phyloP scores from a whole-genome alignment of 129 eudicot species.

The Flaveria ramosissima region DNA sequence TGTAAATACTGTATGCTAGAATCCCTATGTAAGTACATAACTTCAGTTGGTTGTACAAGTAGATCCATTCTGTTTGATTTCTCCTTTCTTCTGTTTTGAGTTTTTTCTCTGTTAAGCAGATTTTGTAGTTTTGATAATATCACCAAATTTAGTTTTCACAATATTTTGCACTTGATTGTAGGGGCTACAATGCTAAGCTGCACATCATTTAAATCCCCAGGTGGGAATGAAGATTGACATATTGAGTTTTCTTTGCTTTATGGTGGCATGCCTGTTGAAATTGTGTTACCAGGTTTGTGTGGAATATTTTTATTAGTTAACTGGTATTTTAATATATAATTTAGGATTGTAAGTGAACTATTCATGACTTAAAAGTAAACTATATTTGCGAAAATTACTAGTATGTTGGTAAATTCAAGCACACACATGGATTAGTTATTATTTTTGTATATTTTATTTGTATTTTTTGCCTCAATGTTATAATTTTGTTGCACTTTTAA shows the following conservation, averaged over 20 bases:
- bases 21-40: neutral
- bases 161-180: neutral
- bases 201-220: neutral
- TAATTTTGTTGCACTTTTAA: neutral
- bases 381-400: neutral
- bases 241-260: neutral
- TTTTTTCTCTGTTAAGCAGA: neutral
- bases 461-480: neutral
- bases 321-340: neutral
- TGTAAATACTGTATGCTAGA: neutral
- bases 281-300: neutral
- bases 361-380: neutral
- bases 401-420: neutral
- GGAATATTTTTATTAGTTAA: neutral
- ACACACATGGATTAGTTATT: neutral
- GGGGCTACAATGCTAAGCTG: neutral
- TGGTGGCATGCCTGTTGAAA: neutral
- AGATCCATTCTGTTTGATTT: neutral
- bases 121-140: neutral
- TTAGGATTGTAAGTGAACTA: neutral
- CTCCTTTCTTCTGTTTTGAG: neutral
- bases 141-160: neutral
- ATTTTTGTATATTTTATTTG: neutral
- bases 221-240: constrained; percentile 5
- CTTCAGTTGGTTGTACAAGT: constrained; percentile 5